Base-by-base conservation (phyloP, 139 green algal genomes). In the Chlorella sp. region DNA sequence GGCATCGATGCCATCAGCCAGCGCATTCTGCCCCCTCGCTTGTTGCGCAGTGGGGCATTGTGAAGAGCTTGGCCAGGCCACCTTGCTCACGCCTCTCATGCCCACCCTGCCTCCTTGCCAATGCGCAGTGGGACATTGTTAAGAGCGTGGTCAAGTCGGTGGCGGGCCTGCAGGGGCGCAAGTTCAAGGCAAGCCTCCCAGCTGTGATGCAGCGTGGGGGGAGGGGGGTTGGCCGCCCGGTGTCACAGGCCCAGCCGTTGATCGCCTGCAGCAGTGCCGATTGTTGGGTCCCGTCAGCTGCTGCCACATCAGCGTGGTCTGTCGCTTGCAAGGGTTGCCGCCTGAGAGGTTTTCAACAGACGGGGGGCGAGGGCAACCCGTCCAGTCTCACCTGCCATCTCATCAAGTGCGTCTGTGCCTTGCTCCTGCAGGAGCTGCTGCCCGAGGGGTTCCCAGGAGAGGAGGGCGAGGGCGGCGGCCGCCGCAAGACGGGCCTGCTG, bases 81-180 rank as follows among this genome's bases (percentile, higher is more conserved):
- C 64, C 20, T 13, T 70, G 64, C 28, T 20, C 28, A 13, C 16
- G 28, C 65, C 8, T 1, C 58, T 30, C 58, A 28, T 65, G 58
- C 58, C 65, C 22, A 6, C 73, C 44, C 16, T 48, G 2, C 48
- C n/a, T 11, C 74, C n/a, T 17, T 16, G 2, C 36, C 3, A 44
- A 19, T 7, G 8, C 46, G 79, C 79, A 84, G 87, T 95, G 92
- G 93, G 92, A 96, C 85, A 88, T 90, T 19, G 76, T 96, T 26
- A 89, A 90, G 38, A 93, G 85, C 22, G 89, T 93, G 74, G 74
- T 95, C 78, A 95, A 94, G 89, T 91, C 74, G 20, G 88, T 89
- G 8, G 82, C 89, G 16, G 94, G 94, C 44, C 84, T 95, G 78
- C 94, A 97, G 80, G 83, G 89, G 20, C 62, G 90, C 81, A 97